Percentiles rank a stretch among this genome's conserved stretches.
These are phyloP conservation scores for Cordyceps fumosorosea DNA, from an alignment of 2,329 filamentous ascomycete genomes.

Conservation along the genomic window DNA sequence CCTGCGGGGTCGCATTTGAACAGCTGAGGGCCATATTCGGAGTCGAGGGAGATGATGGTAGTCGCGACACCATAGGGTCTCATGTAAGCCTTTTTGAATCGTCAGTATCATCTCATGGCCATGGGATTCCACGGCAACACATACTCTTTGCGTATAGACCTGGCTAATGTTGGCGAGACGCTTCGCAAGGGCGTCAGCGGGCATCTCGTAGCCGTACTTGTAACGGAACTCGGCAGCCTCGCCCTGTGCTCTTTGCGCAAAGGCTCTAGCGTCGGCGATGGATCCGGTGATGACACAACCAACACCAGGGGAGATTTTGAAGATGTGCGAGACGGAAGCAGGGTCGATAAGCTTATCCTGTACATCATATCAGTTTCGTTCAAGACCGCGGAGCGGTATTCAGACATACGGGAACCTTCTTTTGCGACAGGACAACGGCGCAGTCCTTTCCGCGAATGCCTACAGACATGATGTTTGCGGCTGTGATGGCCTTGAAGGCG, in stretches of 20 bases:
- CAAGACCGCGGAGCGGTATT: neutral
- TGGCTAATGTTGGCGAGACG: conserved; percentile 98
- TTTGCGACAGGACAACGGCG: conserved; percentile 94
- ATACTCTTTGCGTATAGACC: conserved; percentile 93
- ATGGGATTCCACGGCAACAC: conserved; percentile 17
- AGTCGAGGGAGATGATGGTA: conserved; percentile 89
- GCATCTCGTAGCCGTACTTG: conserved; percentile 99
- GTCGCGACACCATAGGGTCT: conserved; percentile 92
- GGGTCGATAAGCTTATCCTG: conserved; percentile 99
- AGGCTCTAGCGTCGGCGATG: conserved; percentile 93
- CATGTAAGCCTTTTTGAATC: conserved; percentile 70
- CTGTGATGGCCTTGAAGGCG: conserved; percentile 99
- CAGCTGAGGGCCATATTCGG: conserved; percentile 85
- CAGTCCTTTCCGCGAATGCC: conserved; percentile 95
- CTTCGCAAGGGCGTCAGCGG: conserved; percentile 93
- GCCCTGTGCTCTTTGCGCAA: conserved; percentile 83
- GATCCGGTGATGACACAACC: conserved; percentile 98
- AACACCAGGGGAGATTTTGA: conserved; percentile 91
- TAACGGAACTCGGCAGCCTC: conserved; percentile 98
- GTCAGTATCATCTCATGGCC: neutral
- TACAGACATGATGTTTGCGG: conserved; percentile 97
- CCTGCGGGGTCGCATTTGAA: conserved; percentile 98
- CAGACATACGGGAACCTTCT: conserved; percentile 89
- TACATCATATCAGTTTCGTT: conserved; percentile 13
- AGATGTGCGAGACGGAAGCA: conserved; percentile 93